These are phyloP conservation scores for Trypanosoma melophagium DNA, from an alignment of 208 protist genomes.

Conservation along the genomic window DNA sequence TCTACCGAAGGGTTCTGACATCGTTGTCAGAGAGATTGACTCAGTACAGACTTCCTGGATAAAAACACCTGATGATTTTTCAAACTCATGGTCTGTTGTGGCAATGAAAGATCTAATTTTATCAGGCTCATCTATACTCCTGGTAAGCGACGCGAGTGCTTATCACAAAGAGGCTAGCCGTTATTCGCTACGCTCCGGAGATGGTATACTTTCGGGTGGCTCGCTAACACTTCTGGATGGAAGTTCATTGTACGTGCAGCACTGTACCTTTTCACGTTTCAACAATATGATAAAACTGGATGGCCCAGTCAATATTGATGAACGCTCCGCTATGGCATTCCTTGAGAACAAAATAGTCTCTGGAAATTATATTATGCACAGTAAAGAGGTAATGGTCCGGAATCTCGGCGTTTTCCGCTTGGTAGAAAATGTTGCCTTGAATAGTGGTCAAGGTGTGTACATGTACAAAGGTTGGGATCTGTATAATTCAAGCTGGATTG, in stretches of 20 bases:
- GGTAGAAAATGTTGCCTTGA: not conserved
- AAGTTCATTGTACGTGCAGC: conserved; percentile 13
- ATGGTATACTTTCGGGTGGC: not conserved
- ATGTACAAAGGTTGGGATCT: conserved; percentile 4
- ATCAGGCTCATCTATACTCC: not conserved
- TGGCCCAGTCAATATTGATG: not conserved
- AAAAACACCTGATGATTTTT: not conserved
- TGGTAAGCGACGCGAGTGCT: conserved; percentile 1
- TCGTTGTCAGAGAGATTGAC: conserved; percentile 9
- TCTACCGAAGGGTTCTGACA: conserved; percentile 4
- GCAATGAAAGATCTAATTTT: conserved; percentile 3
- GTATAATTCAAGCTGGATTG: conserved; percentile 6
- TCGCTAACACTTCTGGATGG: conserved; percentile 8
- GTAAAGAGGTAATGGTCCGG: not conserved
- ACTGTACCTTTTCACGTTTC: not conserved
- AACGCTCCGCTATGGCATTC: conserved; percentile 10
- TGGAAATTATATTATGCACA: not conserved
- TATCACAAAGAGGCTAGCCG: not conserved
- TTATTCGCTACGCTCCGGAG: not conserved
- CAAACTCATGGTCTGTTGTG: conserved; percentile 11
- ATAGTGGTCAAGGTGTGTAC: not conserved
- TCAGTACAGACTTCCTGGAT: not conserved
- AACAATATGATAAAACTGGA: not conserved
- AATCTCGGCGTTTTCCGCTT: conserved; percentile 12
- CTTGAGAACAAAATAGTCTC: not conserved